Percentiles rank a stretch among this genome's conserved stretches.
Conservation (phyloP, 148 eudicot species). For the Rhododendron kiyosumense region DNA sequence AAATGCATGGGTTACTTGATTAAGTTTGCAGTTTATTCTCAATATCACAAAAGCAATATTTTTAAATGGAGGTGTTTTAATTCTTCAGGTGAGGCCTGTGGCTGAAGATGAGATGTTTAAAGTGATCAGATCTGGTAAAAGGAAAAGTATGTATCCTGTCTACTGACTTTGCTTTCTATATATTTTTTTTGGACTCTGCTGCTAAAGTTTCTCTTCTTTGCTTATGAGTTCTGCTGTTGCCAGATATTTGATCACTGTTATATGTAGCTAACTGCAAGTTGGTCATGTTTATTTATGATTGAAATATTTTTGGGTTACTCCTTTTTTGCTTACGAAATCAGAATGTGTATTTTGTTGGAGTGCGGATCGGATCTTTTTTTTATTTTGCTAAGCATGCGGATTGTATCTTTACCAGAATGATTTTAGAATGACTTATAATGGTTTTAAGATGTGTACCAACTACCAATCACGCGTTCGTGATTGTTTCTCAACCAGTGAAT, state of each 20-base stretch:
- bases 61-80: neutral
- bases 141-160: slow-evolving; percentile 67
- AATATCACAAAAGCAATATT: neutral
- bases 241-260: neutral
- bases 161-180: neutral
- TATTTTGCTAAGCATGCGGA: neutral
- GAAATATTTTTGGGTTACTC: neutral
- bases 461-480: neutral
- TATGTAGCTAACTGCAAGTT: neutral
- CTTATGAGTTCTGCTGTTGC: neutral
- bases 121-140: slow-evolving; percentile 81
- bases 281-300: neutral
- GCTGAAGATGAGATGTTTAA: slow-evolving; percentile 99
- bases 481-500: neutral
- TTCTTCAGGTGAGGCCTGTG: slow-evolving; percentile 86
- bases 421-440: neutral
- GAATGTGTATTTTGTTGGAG: neutral
- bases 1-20: neutral
- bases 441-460: neutral
- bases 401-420: neutral
- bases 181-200: neutral
- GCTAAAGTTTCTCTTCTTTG: neutral
- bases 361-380: neutral
- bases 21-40: neutral
- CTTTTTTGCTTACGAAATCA: neutral